phyloP scores from a whole-genome alignment of 163 green algal species.

The Prototheca wickerhamii region DNA sequence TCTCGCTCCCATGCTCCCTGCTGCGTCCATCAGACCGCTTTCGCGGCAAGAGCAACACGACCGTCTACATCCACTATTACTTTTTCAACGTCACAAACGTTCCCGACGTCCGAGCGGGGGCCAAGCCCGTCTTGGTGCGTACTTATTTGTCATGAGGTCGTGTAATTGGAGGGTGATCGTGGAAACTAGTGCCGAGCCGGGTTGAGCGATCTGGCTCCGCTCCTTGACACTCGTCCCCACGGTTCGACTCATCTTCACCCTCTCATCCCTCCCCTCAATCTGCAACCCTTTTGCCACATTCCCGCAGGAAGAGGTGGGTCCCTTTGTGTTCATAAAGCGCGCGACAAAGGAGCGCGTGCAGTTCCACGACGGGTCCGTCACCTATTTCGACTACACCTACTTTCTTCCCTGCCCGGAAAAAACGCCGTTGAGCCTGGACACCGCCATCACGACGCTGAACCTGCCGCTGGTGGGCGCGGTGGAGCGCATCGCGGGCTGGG shows the following conservation, averaged over 20 bases:
- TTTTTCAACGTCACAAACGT: constrained; percentile 63
- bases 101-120: constrained; percentile 32
- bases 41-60: neutral
- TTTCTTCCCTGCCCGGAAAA: constrained; percentile 13
- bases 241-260: too few species aligned
- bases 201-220: too few species aligned
- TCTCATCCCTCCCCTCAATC: neutral
- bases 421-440: constrained; percentile 10
- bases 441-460: constrained; percentile 51
- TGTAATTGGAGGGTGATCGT: neutral
- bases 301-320: constrained; percentile 46
- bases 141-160: neutral
- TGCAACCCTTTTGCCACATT: neutral
- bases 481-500: constrained; percentile 7
- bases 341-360: constrained; percentile 22
- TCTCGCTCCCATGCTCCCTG: too few species aligned
- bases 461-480: constrained; percentile 48
- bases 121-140: constrained; percentile 43
- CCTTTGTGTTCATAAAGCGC: constrained; percentile 39
- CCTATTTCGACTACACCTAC: constrained; percentile 21
- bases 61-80: constrained; percentile 14
- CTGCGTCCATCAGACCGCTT: too few species aligned
- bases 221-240: too few species aligned
- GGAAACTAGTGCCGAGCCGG: neutral
- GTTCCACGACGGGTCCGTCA: constrained; percentile 26